Percentiles rank a stretch among this genome's conserved stretches.
These are phyloP conservation scores for Phaeosphaeriaceae sp. DNA, from an alignment of 2,329 filamentous ascomycete species.

Conservation along the genomic window DNA sequence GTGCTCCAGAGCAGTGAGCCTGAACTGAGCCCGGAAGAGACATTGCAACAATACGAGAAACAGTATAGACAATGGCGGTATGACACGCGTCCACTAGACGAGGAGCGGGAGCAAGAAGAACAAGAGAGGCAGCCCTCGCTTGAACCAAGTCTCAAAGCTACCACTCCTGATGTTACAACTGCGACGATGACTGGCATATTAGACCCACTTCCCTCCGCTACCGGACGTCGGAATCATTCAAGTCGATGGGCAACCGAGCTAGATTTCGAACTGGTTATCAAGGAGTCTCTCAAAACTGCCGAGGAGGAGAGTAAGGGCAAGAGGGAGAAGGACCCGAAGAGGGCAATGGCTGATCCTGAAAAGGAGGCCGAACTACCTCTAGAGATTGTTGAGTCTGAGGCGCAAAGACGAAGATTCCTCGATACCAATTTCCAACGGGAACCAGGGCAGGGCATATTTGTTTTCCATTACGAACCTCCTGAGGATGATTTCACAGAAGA, in stretches of 20 bases:
- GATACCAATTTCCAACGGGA: constrained; percentile 71
- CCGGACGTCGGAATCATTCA: constrained; percentile 39
- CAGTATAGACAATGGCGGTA: constrained; percentile 52
- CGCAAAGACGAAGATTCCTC: constrained; percentile 63
- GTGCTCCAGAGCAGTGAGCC: constrained; percentile 44
- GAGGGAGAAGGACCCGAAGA: constrained; percentile 64
- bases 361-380: constrained; percentile 78
- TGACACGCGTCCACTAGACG: constrained; percentile 50
- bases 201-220: constrained; percentile 33
- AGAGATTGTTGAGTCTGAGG: constrained; percentile 69
- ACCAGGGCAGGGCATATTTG: constrained; percentile 69
- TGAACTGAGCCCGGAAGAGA: constrained; percentile 34
- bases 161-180: constrained; percentile 55
- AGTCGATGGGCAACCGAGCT: constrained; percentile 64
- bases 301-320: constrained; percentile 74
- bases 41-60: constrained; percentile 44
- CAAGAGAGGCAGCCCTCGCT: constrained; percentile 44
- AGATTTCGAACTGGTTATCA: constrained; percentile 73
- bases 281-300: constrained; percentile 70
- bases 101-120: constrained; percentile 48
- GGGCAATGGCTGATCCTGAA: constrained; percentile 74
- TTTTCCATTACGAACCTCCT: constrained; percentile 75
- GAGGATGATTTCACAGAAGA: constrained; percentile 76
- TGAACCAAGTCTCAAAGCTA: constrained; percentile 43
- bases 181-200: constrained; percentile 35